phyloP scores from a whole-genome alignment of 495 filamentous ascomycete species.

The Penicillium malachiteum region DNA sequence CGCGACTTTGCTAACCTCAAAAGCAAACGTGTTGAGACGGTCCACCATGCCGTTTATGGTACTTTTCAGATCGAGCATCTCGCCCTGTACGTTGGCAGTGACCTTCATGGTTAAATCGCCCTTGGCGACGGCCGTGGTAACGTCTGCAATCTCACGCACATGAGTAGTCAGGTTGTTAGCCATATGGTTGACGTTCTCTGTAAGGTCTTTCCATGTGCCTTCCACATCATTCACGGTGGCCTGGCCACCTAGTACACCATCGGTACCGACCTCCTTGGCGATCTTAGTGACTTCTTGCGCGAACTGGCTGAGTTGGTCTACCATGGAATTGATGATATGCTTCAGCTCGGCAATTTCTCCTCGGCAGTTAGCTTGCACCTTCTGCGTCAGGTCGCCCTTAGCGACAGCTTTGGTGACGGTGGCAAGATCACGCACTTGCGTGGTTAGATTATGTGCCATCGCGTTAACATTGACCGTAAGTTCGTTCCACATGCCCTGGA shows the following conservation, averaged over 20 bases:
- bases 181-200: constrained; percentile 98
- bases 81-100: too few species aligned
- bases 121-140: too few species aligned
- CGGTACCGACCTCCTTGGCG: constrained; percentile 93
- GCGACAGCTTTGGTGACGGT: constrained; percentile 97
- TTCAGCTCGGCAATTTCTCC: constrained; percentile 95
- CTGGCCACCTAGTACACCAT: constrained; percentile 92
- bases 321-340: constrained; percentile 98
- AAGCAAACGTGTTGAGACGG: too few species aligned
- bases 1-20: too few species aligned
- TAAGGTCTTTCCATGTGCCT: constrained; percentile 95
- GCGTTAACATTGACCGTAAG: constrained; percentile 97
- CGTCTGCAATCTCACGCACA: too few species aligned
- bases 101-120: too few species aligned
- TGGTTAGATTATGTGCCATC: constrained; percentile 96
- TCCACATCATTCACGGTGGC: constrained; percentile 96
- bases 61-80: too few species aligned
- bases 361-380: constrained; percentile 93
- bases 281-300: constrained; percentile 97
- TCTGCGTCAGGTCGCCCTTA: constrained; percentile 92
- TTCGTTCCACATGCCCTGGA: constrained; percentile 88
- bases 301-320: constrained; percentile 94
- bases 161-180: constrained; percentile 95
- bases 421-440: constrained; percentile 96
- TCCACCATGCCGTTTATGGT: too few species aligned